phyloP scores from a whole-genome alignment of 2,329 filamentous ascomycete genomes.

The Coleophoma cylindrospora region DNA sequence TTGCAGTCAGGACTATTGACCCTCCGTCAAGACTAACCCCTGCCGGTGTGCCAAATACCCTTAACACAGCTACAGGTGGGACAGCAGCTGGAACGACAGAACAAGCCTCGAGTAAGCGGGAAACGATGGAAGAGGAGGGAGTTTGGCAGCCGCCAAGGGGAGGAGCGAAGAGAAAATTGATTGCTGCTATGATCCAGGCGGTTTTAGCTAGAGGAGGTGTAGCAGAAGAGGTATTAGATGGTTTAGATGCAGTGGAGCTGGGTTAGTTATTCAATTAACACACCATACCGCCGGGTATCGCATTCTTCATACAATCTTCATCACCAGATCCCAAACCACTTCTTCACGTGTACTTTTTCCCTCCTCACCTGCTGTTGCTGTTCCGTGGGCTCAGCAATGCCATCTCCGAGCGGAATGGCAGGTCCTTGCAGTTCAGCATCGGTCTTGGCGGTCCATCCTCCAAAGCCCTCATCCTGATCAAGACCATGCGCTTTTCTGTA shows the following conservation, averaged over 20 bases:
- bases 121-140: slow-evolving; percentile 57
- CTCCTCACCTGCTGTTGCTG: slow-evolving; percentile 34
- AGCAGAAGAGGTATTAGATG: slow-evolving; percentile 79
- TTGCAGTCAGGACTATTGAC: slow-evolving; percentile 69
- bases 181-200: slow-evolving; percentile 71
- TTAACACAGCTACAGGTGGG: slow-evolving; percentile 48
- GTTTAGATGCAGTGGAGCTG: slow-evolving; percentile 71
- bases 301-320: slow-evolving; percentile 1
- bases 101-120: slow-evolving; percentile 34
- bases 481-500: slow-evolving; percentile 85
- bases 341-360: slow-evolving; percentile 59
- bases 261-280: slow-evolving; percentile 32
- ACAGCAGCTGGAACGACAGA: slow-evolving; percentile 33
- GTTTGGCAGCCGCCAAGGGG: slow-evolving; percentile 86
- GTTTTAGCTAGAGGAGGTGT: slow-evolving; percentile 75
- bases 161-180: slow-evolving; percentile 69
- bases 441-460: slow-evolving; percentile 37
- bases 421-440: slow-evolving; percentile 27
- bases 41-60: slow-evolving; percentile 61
- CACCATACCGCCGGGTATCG: neutral
- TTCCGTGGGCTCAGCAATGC: slow-evolving; percentile 8
- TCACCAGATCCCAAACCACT: slow-evolving; percentile 81
- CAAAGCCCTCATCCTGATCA: slow-evolving; percentile 55
- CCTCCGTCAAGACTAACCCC: slow-evolving; percentile 69
- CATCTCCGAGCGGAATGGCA: slow-evolving; percentile 21